Evolutionary conservation across 331 rosid genomes (phyloP).

Genomic region (Malus hybrid): DNA sequence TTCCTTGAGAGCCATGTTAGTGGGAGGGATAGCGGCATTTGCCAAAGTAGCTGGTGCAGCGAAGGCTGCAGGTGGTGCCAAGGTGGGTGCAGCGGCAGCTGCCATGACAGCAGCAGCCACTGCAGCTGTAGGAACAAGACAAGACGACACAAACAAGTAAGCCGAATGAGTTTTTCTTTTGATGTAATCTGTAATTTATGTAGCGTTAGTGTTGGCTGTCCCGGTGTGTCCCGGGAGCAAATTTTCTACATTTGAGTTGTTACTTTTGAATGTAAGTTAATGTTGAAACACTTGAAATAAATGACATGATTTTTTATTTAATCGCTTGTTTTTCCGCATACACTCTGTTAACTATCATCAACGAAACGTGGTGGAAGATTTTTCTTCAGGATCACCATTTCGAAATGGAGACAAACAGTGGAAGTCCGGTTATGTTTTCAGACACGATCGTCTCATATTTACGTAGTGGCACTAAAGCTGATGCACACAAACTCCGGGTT

Average conservation of each 20-base stretch:
- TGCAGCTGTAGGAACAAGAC: slow-evolving; percentile 59
- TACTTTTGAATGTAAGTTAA: background rate
- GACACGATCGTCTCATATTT: background rate
- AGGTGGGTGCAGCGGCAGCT: slow-evolving; percentile 72
- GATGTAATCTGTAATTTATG: background rate
- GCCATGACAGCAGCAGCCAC: slow-evolving; percentile 87
- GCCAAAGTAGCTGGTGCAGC: slow-evolving; percentile 64
- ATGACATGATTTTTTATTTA: background rate
- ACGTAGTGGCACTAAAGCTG: background rate
- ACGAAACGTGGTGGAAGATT: background rate
- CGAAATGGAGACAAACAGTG: background rate
- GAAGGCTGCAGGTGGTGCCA: slow-evolving; percentile 87
- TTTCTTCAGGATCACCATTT: background rate
- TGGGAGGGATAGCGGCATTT: slow-evolving; percentile 83
- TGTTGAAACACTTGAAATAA: slow-evolving; percentile 11
- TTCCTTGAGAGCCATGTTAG: slow-evolving; percentile 70
- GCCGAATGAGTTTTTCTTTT: slow-evolving; percentile 23
- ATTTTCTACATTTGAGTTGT: background rate
- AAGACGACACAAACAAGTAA: slow-evolving; percentile 32
- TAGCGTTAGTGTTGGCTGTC: slow-evolving; percentile 4
- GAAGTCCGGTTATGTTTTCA: background rate
- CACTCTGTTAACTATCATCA: background rate
- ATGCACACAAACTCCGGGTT: slow-evolving; percentile 28
- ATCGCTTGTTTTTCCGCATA: background rate
- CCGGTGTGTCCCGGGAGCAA: background rate